Percentiles rank a stretch among this genome's conserved stretches.
Conservation (phyloP, 1,284 basidiomycete species). For the Leccinum solheimii region DNA sequence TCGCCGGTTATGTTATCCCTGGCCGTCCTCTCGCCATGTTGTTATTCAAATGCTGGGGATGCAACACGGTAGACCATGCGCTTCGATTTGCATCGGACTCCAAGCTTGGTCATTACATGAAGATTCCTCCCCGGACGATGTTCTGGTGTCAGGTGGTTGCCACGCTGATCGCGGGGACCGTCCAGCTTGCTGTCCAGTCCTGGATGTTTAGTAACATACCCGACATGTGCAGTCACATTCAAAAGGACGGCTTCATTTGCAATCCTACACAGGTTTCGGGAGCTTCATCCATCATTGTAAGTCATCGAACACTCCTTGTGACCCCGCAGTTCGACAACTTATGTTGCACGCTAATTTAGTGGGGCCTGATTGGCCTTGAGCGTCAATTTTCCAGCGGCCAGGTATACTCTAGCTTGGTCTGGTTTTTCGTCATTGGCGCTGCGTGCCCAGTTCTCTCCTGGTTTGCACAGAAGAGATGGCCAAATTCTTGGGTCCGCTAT, state of each 20-base stretch:
- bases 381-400: constrained; percentile 34
- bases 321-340: neutral
- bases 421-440: constrained; percentile 61
- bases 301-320: constrained; percentile 4
- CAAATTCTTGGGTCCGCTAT: constrained; percentile 46
- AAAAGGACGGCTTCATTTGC: constrained; percentile 38
- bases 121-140: constrained; percentile 48
- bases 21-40: constrained; percentile 49
- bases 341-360: constrained; percentile 19
- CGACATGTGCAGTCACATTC: constrained; percentile 27
- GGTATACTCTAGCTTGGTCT: constrained; percentile 37
- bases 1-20: constrained; percentile 45
- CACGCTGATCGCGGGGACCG: constrained; percentile 42
- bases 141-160: constrained; percentile 48
- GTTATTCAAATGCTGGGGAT: constrained; percentile 44
- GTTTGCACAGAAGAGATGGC: constrained; percentile 42
- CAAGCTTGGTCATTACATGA: constrained; percentile 54
- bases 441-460: constrained; percentile 43
- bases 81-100: constrained; percentile 45
- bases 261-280: constrained; percentile 40
- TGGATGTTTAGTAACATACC: constrained; percentile 40
- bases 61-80: constrained; percentile 40
- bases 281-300: constrained; percentile 40
- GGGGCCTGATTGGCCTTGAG: constrained; percentile 46
- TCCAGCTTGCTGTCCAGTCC: constrained; percentile 44